Conservation (phyloP, 345 rosid species). For the Syzygium oleosum region DNA sequence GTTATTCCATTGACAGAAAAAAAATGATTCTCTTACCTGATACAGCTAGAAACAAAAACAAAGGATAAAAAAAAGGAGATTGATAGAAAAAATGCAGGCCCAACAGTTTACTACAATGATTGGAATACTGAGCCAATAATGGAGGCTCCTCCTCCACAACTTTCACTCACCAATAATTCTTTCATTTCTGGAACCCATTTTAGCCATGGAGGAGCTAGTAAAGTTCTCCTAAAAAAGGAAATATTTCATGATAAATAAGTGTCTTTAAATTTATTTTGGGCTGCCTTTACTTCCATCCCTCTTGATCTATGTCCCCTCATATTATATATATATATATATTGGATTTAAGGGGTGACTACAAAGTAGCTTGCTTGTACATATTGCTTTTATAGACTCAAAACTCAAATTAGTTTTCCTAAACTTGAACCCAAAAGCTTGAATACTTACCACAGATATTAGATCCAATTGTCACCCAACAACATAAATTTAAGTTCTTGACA, state of each 20-base stretch:
- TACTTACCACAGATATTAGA: not conserved
- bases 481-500: not conserved
- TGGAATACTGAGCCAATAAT: not conserved
- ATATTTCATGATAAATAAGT: not conserved
- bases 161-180: slow-evolving; percentile 2
- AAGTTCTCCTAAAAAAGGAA: not conserved
- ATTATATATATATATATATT: not conserved
- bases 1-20: not conserved
- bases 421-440: not conserved
- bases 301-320: not conserved
- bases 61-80: not conserved
- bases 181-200: not conserved
- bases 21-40: not conserved
- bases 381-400: not conserved
- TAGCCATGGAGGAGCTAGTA: not conserved
- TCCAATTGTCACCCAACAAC: not conserved
- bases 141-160: not conserved
- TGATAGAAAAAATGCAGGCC: not conserved
- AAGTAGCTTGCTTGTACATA: not conserved
- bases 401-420: not conserved
- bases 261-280: not conserved
- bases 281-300: not conserved
- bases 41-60: not conserved
- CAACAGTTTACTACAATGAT: not conserved
- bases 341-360: not conserved